phyloP scores from a whole-genome alignment of 768 basidiomycete species.

The Lentinula guzmanii region DNA sequence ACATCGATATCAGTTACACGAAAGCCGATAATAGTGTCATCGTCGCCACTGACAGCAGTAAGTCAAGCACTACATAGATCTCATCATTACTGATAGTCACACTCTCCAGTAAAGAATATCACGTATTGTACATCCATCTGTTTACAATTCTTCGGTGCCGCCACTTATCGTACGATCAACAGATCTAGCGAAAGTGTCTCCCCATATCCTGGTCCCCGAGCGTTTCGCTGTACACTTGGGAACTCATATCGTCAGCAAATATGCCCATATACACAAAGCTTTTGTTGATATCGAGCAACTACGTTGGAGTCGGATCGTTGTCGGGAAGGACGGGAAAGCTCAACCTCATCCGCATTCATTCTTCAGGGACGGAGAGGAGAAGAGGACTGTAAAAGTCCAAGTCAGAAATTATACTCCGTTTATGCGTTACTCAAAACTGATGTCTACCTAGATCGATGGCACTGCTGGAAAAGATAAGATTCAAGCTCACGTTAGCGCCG shows the following conservation, averaged over 20 bases:
- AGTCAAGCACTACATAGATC: constrained; percentile 19
- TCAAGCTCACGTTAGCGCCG: constrained; percentile 56
- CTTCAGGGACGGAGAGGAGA: constrained; percentile 87
- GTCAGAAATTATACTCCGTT: constrained; percentile 23
- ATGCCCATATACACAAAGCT: constrained; percentile 67
- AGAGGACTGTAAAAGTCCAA: constrained; percentile 57
- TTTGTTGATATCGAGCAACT: constrained; percentile 72
- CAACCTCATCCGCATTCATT: constrained; percentile 79
- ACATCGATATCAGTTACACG: constrained; percentile 79
- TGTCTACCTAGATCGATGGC: constrained; percentile 49
- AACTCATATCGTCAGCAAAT: constrained; percentile 75
- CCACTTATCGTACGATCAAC: neutral
- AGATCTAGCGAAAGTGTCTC: constrained; percentile 88
- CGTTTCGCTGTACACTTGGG: constrained; percentile 86
- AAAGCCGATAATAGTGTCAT: constrained; percentile 83
- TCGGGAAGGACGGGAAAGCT: constrained; percentile 31
- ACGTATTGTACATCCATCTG: constrained; percentile 41
- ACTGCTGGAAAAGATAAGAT: constrained; percentile 56
- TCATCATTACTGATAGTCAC: neutral
- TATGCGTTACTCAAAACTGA: neutral
- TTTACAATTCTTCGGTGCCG: neutral
- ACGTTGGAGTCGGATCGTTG: constrained; percentile 75
- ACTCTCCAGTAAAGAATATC: constrained; percentile 56
- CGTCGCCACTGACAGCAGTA: constrained; percentile 90
- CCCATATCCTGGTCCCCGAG: constrained; percentile 78